Evolutionary conservation across 805 yeast genomes (phyloP).

Genomic region (Candida khao-thaluensis): DNA sequence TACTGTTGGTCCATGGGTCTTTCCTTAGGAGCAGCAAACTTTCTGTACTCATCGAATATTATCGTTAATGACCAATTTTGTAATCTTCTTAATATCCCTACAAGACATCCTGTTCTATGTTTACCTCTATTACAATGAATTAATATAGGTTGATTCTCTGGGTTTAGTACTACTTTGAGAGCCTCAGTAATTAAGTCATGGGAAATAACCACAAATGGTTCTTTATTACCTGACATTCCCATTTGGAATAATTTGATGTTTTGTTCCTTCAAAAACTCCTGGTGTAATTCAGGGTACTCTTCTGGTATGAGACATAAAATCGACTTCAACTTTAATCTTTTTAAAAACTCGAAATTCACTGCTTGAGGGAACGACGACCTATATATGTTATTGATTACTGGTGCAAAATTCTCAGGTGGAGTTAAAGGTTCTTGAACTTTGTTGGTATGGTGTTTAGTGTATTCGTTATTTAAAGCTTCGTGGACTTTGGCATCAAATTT

Average conservation of each 20-base stretch:
- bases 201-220: slow-evolving; percentile 79
- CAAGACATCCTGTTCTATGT: slow-evolving; percentile 94
- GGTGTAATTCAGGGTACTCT: slow-evolving; percentile 79
- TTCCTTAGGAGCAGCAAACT: slow-evolving; percentile 93
- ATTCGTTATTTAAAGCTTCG: slow-evolving; percentile 8
- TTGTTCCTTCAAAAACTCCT: slow-evolving; percentile 57
- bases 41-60: slow-evolving; percentile 92
- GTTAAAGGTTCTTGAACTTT: slow-evolving; percentile 26
- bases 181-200: slow-evolving; percentile 74
- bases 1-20: slow-evolving; percentile 95
- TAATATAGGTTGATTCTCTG: slow-evolving; percentile 85
- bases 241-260: slow-evolving; percentile 76
- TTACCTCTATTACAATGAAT: slow-evolving; percentile 97
- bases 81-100: slow-evolving; percentile 84
- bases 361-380: slow-evolving; percentile 87
- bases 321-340: slow-evolving; percentile 62
- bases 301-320: slow-evolving; percentile 87
- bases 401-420: slow-evolving; percentile 91
- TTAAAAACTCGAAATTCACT: slow-evolving; percentile 73
- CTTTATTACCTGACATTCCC: slow-evolving; percentile 94
- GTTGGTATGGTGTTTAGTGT: slow-evolving; percentile 2
- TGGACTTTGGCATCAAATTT: slow-evolving; percentile 30
- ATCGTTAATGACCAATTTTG: slow-evolving; percentile 93
- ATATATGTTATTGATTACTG: slow-evolving; percentile 71
- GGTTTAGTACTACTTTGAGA: slow-evolving; percentile 74